These are phyloP conservation scores for Microsporum canis DNA, from an alignment of 2,329 filamentous ascomycete genomes.

Conservation along the genomic window DNA sequence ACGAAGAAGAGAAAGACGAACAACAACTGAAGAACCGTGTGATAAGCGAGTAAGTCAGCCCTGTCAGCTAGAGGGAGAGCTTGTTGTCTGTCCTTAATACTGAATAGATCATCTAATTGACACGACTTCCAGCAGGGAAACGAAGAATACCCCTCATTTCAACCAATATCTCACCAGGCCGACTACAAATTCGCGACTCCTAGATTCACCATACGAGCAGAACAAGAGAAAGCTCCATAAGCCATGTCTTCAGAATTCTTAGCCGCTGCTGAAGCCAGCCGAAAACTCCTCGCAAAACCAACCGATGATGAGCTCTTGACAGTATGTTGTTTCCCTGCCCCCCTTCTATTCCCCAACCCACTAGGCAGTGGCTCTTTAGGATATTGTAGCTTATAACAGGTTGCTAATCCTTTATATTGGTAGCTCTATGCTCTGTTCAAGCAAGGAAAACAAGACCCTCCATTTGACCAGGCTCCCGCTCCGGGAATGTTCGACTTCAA, in stretches of 20 bases:
- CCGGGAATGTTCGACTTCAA: slow-evolving; percentile 31
- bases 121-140: not conserved
- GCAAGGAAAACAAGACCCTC: slow-evolving; percentile 23
- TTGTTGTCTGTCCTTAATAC: too few relatives aligned
- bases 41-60: not conserved
- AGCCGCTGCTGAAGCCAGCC: slow-evolving; percentile 24
- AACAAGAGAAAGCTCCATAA: not conserved
- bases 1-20: not conserved
- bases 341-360: not conserved
- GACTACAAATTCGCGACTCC: not conserved
- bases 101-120: not conserved
- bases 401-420: not conserved
- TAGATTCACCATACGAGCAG: not conserved
- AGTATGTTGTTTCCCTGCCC: slow-evolving; percentile 14
- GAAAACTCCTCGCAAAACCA: slow-evolving; percentile 27
- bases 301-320: slow-evolving; percentile 26
- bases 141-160: not conserved
- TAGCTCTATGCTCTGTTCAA: slow-evolving; percentile 34
- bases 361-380: not conserved
- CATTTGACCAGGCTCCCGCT: slow-evolving; percentile 20
- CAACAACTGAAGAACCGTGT: not conserved
- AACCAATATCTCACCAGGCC: not conserved
- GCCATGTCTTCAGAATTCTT: slow-evolving; percentile 18
- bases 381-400: not conserved
- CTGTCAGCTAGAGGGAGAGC: not conserved